A percentile compares a stretch with the other conserved stretches of the same genome.
Evolutionary conservation across 345 rosid species (phyloP).

Genomic region (Corymbia maculata): DNA sequence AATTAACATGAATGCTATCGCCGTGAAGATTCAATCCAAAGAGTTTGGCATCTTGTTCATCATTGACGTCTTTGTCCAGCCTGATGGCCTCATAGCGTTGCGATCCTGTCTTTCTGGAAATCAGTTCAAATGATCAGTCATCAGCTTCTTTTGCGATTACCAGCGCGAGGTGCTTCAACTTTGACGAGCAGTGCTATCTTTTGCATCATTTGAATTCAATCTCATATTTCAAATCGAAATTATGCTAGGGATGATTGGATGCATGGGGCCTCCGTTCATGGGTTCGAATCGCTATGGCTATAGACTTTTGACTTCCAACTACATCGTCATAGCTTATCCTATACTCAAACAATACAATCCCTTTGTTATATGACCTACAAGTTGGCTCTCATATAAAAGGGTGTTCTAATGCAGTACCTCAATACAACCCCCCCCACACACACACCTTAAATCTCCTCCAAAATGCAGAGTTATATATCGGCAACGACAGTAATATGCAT

Average conservation of each 20-base stretch:
- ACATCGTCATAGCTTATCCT: neutral
- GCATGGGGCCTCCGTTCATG: neutral
- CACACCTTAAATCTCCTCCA: neutral
- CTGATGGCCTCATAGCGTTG: neutral
- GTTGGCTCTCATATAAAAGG: neutral
- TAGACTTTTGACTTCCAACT: neutral
- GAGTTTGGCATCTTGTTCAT: neutral
- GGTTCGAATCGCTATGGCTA: neutral
- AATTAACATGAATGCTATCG: neutral
- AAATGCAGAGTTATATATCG: neutral
- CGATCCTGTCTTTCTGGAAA: neutral
- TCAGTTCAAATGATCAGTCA: neutral
- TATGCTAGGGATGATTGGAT: neutral
- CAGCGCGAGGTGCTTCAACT: neutral
- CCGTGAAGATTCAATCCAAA: neutral
- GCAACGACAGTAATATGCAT: neutral
- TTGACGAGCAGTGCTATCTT: neutral
- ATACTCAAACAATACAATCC: neutral
- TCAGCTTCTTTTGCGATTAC: neutral
- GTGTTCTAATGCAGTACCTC: neutral
- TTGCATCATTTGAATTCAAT: neutral
- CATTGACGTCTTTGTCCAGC: neutral
- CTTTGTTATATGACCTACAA: neutral
- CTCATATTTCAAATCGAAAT: neutral
- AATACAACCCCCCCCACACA: neutral